Percentiles rank a stretch among this genome's conserved stretches.
Evolutionary conservation across 75 land plant species (phyloP).

Genomic region (Pinus tabuliformis): DNA sequence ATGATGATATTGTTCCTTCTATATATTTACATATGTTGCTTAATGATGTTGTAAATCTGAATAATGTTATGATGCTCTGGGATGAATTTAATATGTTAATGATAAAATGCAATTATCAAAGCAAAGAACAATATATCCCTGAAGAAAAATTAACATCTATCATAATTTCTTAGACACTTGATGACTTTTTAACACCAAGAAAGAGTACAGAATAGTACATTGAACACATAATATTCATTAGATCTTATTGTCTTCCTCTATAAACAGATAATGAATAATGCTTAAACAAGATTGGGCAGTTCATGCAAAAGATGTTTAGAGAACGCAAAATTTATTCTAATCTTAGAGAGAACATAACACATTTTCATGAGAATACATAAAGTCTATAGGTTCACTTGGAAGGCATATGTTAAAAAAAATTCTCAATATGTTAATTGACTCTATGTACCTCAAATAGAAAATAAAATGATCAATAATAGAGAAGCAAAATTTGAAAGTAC

Average conservation of each 20-base stretch:
- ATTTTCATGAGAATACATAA: no score
- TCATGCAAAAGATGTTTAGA: not conserved
- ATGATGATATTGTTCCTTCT: no score
- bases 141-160: no score
- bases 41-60: no score
- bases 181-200: conserved; percentile 63
- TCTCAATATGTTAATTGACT: conserved; percentile 17
- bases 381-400: not conserved
- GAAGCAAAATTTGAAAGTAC: not conserved
- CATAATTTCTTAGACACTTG: conserved; percentile 70
- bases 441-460: conserved; percentile 12
- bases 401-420: not conserved
- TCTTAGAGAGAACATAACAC: not conserved
- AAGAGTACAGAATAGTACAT: conserved; percentile 77
- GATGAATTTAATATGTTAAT: no score
- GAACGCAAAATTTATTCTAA: not conserved
- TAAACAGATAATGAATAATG: conserved; percentile 41
- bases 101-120: no score
- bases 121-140: no score
- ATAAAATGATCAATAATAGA: not conserved
- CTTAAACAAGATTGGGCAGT: no score
- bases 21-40: no score
- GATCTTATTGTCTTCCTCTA: conserved; percentile 30
- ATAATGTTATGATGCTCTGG: no score
- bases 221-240: conserved; percentile 23